Evolutionary conservation across 1,284 basidiomycete genomes (phyloP), one percentile per base, ranked within the genome.

Genomic region (Hypsizygus ulmarius): DNA sequence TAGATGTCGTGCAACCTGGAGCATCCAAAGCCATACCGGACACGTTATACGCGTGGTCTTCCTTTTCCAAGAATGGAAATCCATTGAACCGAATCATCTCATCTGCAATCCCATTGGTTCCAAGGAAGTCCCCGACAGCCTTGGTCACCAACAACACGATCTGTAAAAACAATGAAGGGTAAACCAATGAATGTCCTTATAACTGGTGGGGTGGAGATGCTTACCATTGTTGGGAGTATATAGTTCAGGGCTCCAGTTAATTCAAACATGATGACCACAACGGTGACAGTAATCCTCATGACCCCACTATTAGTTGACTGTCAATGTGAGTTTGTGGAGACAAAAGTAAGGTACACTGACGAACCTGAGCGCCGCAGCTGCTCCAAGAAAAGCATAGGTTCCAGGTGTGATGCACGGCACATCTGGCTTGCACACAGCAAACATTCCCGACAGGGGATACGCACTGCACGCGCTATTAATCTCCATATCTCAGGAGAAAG

Each of bases 211-310:
- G 32, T 29, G 16, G 47, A 4, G 32, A 35, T 5, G 60, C 77
- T 61, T 57, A 93, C 93, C 97, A 99, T 99, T 3, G 94, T 97
- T 0, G 97, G 97, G 21, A 99, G 71, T 58, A 99, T 97, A 66
- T 99, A 99, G 9, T 94, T 98, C 59, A 99, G 69, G 1, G 97
- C 96, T 7, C 97, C 97, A 1, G 97, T 99, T n/a, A 99, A 77
- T 64, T 99, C 97, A 66, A 98, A 98, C 95, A 99, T 99, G 69
- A 99, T 97, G 45, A 99, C 97, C 1, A 98, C 97, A 1, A 99
- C 94, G 0, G 95, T 93, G 16, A 99, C 93, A 0, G 97, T 99
- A 53, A 98, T 92, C 53, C 95, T 81, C 76, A 97, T 99, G 45
- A 99, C 85, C 19, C 97, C 97, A 50, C 93, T 93, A 52, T 39